Evolutionary conservation across 108 stramenopile genomes (phyloP).

Genomic region (Skeletonema costatum): DNA sequence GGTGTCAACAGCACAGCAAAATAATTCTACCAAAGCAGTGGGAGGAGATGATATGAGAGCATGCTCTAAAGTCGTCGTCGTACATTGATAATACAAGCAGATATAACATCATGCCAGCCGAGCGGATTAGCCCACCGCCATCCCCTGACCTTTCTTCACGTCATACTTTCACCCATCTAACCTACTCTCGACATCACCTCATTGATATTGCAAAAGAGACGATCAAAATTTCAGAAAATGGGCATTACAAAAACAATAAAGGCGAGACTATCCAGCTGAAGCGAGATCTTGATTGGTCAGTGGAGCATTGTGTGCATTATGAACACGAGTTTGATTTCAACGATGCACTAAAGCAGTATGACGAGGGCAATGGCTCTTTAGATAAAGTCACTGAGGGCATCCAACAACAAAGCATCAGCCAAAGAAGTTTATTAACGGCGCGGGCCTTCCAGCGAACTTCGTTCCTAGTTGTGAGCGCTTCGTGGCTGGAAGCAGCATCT

Average conservation of each 20-base stretch:
- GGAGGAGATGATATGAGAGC: background rate
- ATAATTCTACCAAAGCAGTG: background rate
- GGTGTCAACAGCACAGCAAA: background rate
- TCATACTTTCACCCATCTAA: constrained; percentile 45
- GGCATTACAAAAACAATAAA: constrained; percentile 25
- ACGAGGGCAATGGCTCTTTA: constrained; percentile 3
- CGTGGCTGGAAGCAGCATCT: constrained; percentile 43
- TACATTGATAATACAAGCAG: background rate
- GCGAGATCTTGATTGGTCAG: constrained; percentile 33
- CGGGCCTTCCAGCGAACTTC: constrained; percentile 21
- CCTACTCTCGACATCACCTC: constrained; percentile 45
- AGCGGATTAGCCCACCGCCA: background rate
- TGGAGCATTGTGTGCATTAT: constrained; percentile 40
- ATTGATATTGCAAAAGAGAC: constrained; percentile 43
- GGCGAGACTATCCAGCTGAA: constrained; percentile 26
- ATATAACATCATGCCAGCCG: background rate
- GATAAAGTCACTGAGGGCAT: background rate
- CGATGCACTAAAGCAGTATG: constrained; percentile 11
- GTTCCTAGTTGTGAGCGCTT: constrained; percentile 43
- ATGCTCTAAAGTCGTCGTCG: background rate
- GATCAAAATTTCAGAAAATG: constrained; percentile 41
- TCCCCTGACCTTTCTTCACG: constrained; percentile 1
- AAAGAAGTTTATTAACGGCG: background rate
- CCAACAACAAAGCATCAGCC: background rate
- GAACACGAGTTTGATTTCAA: constrained; percentile 36